These are phyloP conservation scores for Elsinoe australis DNA, from an alignment of 2,329 filamentous ascomycete species.

Conservation along the genomic window DNA sequence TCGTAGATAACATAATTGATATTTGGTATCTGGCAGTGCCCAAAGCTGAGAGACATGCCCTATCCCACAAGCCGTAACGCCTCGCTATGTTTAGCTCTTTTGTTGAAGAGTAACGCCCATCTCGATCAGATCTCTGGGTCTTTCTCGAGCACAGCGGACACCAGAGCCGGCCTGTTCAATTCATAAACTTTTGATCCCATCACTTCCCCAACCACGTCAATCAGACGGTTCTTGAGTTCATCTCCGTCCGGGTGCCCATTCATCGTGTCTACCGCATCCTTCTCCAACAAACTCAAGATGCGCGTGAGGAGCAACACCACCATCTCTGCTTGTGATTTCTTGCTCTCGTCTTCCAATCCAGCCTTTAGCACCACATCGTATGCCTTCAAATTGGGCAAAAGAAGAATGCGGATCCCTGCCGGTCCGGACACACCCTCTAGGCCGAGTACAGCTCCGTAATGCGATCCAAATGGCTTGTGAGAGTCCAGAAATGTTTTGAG, in stretches of 20 bases:
- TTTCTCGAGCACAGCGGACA: constrained; percentile 34
- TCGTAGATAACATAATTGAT: too few species aligned
- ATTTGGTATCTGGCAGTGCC: neutral
- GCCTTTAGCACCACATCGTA: constrained; percentile 57
- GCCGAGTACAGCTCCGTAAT: constrained; percentile 82
- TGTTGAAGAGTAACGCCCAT: too few species aligned
- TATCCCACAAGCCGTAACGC: neutral
- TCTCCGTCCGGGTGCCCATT: constrained; percentile 38
- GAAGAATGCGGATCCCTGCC: constrained; percentile 55
- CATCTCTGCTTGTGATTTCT: constrained; percentile 52
- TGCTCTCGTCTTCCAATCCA: constrained; percentile 47
- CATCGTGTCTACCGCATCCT: constrained; percentile 32
- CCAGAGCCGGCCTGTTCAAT: constrained; percentile 31
- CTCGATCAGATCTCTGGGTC: constrained; percentile 24
- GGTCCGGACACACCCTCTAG: constrained; percentile 67
- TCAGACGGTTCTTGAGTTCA: constrained; percentile 32
- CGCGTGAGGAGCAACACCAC: constrained; percentile 52
- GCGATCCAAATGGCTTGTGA: constrained; percentile 69
- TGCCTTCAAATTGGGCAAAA: constrained; percentile 58
- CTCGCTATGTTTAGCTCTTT: constrained; percentile 8
- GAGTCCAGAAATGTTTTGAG: constrained; percentile 88
- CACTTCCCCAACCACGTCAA: constrained; percentile 36
- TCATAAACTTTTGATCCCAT: constrained; percentile 21
- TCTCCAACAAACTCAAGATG: constrained; percentile 48
- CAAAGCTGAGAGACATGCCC: neutral